A percentile compares a stretch with the other conserved stretches of the same genome.
Evolutionary conservation across 345 rosid genomes (phyloP).

Genomic region (Corchorus capsularis): DNA sequence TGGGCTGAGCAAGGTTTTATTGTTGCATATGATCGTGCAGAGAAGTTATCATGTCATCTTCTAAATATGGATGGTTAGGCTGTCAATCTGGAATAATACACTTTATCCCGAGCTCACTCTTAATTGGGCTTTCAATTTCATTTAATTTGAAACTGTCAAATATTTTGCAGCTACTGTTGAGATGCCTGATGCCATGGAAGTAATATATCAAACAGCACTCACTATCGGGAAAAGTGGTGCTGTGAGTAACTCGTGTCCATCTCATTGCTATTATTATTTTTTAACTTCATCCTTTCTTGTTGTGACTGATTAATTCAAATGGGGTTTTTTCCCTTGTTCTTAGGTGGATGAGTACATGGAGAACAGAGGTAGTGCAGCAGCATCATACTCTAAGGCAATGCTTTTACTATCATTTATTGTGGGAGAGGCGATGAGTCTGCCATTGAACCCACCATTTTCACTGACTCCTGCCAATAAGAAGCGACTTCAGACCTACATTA

Average conservation of each 20-base stretch:
- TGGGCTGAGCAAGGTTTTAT: slow-evolving; percentile 70
- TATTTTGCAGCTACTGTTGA: slow-evolving; percentile 53
- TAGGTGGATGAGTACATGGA: slow-evolving; percentile 71
- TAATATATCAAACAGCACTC: slow-evolving; percentile 61
- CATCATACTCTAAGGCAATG: slow-evolving; percentile 65
- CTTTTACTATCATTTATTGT: slow-evolving; percentile 61
- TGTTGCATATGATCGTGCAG: slow-evolving; percentile 55
- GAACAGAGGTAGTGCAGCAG: slow-evolving; percentile 53
- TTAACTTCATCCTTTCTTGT: not conserved
- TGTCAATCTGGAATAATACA: slow-evolving; percentile 11
- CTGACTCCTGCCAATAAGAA: slow-evolving; percentile 48
- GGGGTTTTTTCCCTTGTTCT: not conserved
- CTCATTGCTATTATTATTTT: not conserved
- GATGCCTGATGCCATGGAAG: slow-evolving; percentile 86
- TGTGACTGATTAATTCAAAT: not conserved
- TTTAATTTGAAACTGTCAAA: slow-evolving; percentile 20
- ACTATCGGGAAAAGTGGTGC: slow-evolving; percentile 62
- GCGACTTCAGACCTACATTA: slow-evolving; percentile 57
- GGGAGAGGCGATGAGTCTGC: slow-evolving; percentile 63
- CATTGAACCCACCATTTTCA: slow-evolving; percentile 59
- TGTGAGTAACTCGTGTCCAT: slow-evolving; percentile 38
- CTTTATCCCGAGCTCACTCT: not conserved
- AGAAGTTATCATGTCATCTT: slow-evolving; percentile 54
- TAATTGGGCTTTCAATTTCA: slow-evolving; percentile 18
- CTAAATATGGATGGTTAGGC: slow-evolving; percentile 56